Base-by-base conservation (phyloP, 371 early-diverging fungal species). In the Haplosporangium sp. region DNA sequence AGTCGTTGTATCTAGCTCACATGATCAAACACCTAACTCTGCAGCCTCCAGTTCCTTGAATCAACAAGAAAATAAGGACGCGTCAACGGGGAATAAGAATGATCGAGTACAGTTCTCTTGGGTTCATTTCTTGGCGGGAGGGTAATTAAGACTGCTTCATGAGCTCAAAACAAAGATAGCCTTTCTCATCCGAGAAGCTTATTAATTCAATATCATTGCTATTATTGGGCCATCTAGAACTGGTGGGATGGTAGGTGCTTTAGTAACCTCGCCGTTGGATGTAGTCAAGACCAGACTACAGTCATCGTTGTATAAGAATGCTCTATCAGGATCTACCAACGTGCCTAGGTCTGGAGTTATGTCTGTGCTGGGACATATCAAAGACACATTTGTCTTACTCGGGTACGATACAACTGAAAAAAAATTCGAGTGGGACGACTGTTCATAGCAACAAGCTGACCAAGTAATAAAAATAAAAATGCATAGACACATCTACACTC, bases 211-310 rank as follows among this genome's bases (percentile, higher is more conserved):
- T 27, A 27, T 27, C 27, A 27, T 27, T 27, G 27, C 1, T 27
- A 0, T 27, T 27, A 27, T 27, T 27, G 27, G 27, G 27, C 27
- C 19, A 53, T 53, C 13, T 78, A 89, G 87, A 63, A 84, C 92
- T 0, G 94, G 92, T 59, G 93, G 92, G 0, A 84, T 90, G 87
- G 88, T 91, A 19, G 96, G 96, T 34, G 96, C 97, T 9, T 78
- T 95, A 15, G 89, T 91, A 15, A 96, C 96, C 4, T 96, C 95
- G 39, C 97, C 97, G 0, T 84, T 97, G 38, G 97, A 97, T 77
- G 96, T 97, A 6, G 93, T 96, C 65, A 96, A 96, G 74, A 96
- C 97, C 3, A 87, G 96, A 48, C 85, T 96, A 70, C 97, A 96
- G 90, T 92, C 91, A 86, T 61, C 65, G 9, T 39, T 4, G 35